A percentile compares a stretch with the other conserved stretches of the same genome.
Evolutionary conservation across 2,329 filamentous ascomycete species (phyloP).

Genomic region (Pseudopithomyces maydicus): DNA sequence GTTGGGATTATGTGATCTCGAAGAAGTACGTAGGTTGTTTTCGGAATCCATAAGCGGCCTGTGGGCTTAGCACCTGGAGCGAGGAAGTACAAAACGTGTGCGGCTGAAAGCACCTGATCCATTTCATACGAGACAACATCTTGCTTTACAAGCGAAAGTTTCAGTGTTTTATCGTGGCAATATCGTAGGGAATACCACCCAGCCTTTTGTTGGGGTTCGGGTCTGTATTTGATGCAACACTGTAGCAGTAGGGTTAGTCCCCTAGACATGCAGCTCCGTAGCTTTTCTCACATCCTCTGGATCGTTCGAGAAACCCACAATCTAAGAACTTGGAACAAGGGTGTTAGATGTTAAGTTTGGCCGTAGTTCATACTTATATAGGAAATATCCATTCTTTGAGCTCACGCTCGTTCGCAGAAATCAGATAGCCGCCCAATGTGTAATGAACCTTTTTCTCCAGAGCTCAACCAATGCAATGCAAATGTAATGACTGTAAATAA

Average conservation of each 20-base stretch:
- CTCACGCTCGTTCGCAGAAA: background rate
- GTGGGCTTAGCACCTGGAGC: background rate
- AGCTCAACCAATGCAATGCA: background rate
- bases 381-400: background rate
- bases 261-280: no score
- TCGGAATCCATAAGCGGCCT: background rate
- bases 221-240: background rate
- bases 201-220: background rate
- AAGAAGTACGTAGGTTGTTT: background rate
- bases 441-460: background rate
- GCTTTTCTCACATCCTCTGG: no score
- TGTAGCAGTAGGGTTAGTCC: background rate
- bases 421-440: background rate
- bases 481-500: background rate
- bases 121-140: background rate
- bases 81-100: background rate
- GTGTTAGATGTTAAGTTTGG: no score
- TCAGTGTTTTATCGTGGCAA: background rate
- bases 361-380: background rate
- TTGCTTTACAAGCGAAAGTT: background rate
- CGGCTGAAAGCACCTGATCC: conserved; percentile 1
- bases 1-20: background rate
- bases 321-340: no score
- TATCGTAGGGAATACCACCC: background rate
- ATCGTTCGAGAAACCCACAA: no score